Percentiles rank a stretch among this genome's conserved stretches.
phyloP scores from a whole-genome alignment of 768 basidiomycete species.

The Sistotremastrum niveocremeum region DNA sequence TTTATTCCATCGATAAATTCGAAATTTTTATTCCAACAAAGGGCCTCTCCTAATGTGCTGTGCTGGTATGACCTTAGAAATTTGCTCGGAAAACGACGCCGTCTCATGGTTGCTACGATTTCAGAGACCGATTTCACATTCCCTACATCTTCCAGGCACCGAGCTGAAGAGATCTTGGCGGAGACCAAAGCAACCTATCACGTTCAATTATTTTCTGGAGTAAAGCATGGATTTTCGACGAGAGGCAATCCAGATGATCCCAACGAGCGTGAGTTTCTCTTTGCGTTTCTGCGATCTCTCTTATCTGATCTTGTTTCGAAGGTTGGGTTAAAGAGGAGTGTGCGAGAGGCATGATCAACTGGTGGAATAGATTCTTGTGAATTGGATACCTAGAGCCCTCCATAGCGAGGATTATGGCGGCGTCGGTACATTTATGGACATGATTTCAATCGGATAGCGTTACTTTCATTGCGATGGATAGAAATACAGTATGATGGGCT shows the following conservation, averaged over 20 bases:
- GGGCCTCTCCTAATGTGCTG: constrained; percentile 42
- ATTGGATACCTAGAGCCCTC: background rate
- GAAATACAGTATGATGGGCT: too few species aligned
- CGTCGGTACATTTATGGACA: too few species aligned
- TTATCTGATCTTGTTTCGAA: constrained; percentile 10
- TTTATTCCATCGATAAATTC: background rate
- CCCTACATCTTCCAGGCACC: constrained; percentile 33
- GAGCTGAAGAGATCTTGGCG: constrained; percentile 42
- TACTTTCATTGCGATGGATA: too few species aligned
- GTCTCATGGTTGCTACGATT: too few species aligned
- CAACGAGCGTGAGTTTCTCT: constrained; percentile 21
- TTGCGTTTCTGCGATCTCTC: too few species aligned
- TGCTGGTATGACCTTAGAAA: constrained; percentile 25
- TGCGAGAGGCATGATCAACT: constrained; percentile 32
- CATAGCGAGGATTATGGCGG: too few species aligned
- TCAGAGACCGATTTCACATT: constrained; percentile 45
- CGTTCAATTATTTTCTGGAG: constrained; percentile 40
- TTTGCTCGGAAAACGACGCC: too few species aligned
- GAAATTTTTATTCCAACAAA: constrained; percentile 10
- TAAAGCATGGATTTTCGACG: constrained; percentile 24
- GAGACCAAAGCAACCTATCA: constrained; percentile 39
- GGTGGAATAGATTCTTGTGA: constrained; percentile 34
- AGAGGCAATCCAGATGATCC: constrained; percentile 18
- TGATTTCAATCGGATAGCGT: too few species aligned
- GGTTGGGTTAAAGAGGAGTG: constrained; percentile 55